A percentile compares a stretch with the other conserved stretches of the same genome.
These are phyloP conservation scores for Diutina rugosa DNA, from an alignment of 1,139 yeast species.

Conservation along the genomic window DNA sequence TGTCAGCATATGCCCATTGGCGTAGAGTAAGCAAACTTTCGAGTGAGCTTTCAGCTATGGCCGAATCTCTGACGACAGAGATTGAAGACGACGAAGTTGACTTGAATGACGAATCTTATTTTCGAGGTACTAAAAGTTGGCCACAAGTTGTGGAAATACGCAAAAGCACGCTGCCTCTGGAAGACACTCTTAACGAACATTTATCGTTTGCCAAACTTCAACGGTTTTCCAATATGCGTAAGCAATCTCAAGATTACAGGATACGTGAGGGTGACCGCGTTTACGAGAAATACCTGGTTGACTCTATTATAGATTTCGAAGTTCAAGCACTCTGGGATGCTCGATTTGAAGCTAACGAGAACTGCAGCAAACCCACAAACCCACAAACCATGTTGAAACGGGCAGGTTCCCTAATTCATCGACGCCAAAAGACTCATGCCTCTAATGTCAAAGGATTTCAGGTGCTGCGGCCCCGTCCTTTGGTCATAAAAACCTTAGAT, in stretches of 20 bases:
- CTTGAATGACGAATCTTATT: not conserved
- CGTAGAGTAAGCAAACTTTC: not conserved
- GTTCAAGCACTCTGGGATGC: slow-evolving; percentile 38
- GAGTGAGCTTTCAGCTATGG: not conserved
- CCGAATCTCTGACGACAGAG: not conserved
- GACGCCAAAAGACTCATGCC: not conserved
- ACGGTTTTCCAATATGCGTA: slow-evolving; percentile 6
- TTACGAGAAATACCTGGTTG: slow-evolving; percentile 23
- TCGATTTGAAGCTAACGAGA: not conserved
- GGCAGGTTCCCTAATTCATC: not conserved
- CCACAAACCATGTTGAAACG: not conserved
- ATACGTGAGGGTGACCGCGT: slow-evolving; percentile 37
- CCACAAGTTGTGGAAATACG: not conserved
- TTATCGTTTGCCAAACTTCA: slow-evolving; percentile 6
- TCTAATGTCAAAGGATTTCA: slow-evolving; percentile 16
- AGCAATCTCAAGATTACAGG: slow-evolving; percentile 23
- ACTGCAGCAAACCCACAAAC: not conserved
- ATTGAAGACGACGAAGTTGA: not conserved
- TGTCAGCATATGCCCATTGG: slow-evolving; percentile 1
- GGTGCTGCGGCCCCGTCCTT: slow-evolving; percentile 30
- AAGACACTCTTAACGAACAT: not conserved
- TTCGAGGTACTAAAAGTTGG: not conserved
- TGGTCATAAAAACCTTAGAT: slow-evolving; percentile 14
- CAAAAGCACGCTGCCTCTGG: not conserved
- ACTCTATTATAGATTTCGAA: slow-evolving; percentile 35